Base-by-base conservation (phyloP, 2,329 filamentous ascomycete species). In the Pseudogymnoascus destructans region DNA sequence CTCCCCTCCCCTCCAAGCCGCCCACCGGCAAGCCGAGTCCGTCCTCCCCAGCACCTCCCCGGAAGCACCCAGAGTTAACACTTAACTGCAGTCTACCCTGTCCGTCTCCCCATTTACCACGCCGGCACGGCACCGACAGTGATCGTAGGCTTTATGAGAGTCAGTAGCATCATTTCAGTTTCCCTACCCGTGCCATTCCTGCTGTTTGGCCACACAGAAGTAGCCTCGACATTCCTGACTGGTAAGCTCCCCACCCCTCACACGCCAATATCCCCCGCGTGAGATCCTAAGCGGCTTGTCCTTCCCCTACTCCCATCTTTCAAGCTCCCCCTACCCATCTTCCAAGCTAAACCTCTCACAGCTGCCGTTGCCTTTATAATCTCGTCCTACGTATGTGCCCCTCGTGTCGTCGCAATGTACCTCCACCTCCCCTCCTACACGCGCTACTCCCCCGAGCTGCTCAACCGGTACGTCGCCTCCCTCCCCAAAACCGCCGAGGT, bases 361-460 rank as follows among this genome's bases (percentile, higher is more conserved):
- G 33, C 54, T 17, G 21, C 83, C 59, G 71, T 79, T 54, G 66
- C 80, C 56, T 81, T 77, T 61, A 82, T 85, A 64, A 68, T 84
- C 35, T 70, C 86, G 7, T 88, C 88, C 2, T 73, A 89, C 64
- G 59, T 81, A 33, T 80, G 84, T 65, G 76, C 89, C 19, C 86
- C 88, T 2, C 87, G 86, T 66, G 86, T 92, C 6, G 82, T 82
- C 38, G 82, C 84, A 66, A 77, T 93, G 60, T 81, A 87, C 69
- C 73, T 93, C 55, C 78, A 79, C 19, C 75, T 91, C 1, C 89
- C 89, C 0, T 69, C 74, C 0, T 79, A 78, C 63, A 86, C 85
- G 13, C 80, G 86, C 46, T 70, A 75, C 36, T 86, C 84, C 0
- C 78, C 77, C 32, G 72, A 77, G 25, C 70, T 77, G 55, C 73